phyloP scores from a whole-genome alignment of 2,329 filamentous ascomycete species.

The Phialophora chinensis region DNA sequence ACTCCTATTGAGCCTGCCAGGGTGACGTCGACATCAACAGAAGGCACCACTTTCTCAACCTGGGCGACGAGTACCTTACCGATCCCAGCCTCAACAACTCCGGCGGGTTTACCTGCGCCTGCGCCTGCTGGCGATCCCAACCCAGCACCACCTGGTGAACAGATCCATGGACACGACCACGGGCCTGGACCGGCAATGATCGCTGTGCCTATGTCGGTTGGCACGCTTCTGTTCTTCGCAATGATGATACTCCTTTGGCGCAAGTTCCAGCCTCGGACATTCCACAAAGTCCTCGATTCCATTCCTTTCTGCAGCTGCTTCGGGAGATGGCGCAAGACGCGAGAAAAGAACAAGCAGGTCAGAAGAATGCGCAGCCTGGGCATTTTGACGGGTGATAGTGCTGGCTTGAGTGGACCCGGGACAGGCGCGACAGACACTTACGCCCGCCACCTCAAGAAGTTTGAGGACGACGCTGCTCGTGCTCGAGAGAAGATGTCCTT shows the following conservation, averaged over 20 bases:
- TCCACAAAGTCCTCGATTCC: slow-evolving; percentile 12
- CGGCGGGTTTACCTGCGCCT: background rate
- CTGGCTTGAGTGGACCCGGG: slow-evolving; percentile 5
- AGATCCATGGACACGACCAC: slow-evolving; percentile 9
- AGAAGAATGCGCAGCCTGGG: slow-evolving; percentile 11
- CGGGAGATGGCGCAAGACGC: slow-evolving; percentile 19
- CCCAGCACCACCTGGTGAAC: background rate
- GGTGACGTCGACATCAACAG: background rate
- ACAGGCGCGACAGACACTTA: slow-evolving; percentile 15
- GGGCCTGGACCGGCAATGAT: slow-evolving; percentile 11
- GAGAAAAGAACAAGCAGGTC: slow-evolving; percentile 18
- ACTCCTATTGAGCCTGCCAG: background rate
- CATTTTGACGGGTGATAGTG: slow-evolving; percentile 16
- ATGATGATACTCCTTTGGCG: slow-evolving; percentile 24
- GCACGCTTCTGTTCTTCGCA: background rate
- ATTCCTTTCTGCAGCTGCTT: slow-evolving; percentile 14
- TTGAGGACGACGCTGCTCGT: slow-evolving; percentile 25
- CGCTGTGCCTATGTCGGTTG: slow-evolving; percentile 18
- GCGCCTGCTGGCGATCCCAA: background rate
- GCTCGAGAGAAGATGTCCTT: slow-evolving; percentile 25
- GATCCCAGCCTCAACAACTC: background rate
- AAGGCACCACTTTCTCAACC: slow-evolving; percentile 1
- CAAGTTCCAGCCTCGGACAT: slow-evolving; percentile 16
- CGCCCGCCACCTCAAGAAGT: slow-evolving; percentile 24
- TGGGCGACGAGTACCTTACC: background rate